Percentiles rank a stretch among this genome's conserved stretches.
Conservation (phyloP, 129 eudicot genomes). For the Chrysanthemum seticuspe region DNA sequence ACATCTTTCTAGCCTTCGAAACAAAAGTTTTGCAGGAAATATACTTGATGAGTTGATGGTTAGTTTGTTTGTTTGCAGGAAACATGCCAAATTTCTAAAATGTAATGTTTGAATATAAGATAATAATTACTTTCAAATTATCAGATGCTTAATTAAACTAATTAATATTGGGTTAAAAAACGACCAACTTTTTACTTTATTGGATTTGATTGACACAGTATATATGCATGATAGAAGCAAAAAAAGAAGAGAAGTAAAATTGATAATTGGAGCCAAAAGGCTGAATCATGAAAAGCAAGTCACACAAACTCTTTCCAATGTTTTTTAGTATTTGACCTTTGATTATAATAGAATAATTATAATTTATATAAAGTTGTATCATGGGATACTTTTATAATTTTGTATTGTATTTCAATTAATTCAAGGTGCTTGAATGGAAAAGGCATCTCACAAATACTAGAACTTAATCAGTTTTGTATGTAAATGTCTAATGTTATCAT, state of each 20-base stretch:
- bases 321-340: conserved; percentile 24
- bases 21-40: no score
- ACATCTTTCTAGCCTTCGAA: no score
- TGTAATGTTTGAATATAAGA: neutral
- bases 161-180: neutral
- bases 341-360: neutral
- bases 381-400: no score
- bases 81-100: no score
- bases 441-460: neutral
- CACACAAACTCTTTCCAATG: conserved; percentile 15
- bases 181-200: conserved; percentile 19
- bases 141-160: neutral
- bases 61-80: no score
- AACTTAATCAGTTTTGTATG: no score
- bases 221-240: neutral
- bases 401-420: neutral
- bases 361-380: neutral
- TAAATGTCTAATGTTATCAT: no score
- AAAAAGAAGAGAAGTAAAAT: neutral
- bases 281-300: conserved; percentile 24
- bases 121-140: neutral
- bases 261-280: conserved; percentile 22
- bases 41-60: no score
- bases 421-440: neutral
- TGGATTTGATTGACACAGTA: conserved; percentile 1